phyloP scores from a whole-genome alignment of 805 yeast species.

The Lachancea sp. region DNA sequence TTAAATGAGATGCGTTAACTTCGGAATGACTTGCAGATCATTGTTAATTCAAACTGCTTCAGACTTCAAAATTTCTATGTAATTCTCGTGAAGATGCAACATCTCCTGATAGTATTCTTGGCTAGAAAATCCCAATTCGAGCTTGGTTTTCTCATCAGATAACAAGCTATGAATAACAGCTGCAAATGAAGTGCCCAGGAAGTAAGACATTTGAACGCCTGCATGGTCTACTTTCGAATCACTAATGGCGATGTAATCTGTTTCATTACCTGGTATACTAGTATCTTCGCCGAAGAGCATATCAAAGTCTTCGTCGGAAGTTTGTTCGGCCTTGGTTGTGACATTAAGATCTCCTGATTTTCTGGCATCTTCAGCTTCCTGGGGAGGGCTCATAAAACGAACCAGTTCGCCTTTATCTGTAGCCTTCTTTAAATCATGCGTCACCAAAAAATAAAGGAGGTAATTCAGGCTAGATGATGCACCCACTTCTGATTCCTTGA shows the following conservation, averaged over 20 bases:
- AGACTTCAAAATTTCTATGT: conserved; percentile 7
- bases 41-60: not conserved
- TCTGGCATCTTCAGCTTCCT: conserved; percentile 5
- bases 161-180: conserved; percentile 22
- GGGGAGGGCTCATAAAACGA: conserved; percentile 17
- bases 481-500: conserved; percentile 19
- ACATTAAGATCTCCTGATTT: conserved; percentile 10
- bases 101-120: conserved; percentile 18
- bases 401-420: conserved; percentile 22
- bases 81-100: conserved; percentile 6
- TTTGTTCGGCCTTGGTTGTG: conserved; percentile 12
- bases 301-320: conserved; percentile 32
- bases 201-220: conserved; percentile 8
- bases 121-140: conserved; percentile 12
- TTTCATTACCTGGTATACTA: conserved; percentile 24
- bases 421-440: conserved; percentile 25
- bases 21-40: not conserved
- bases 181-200: conserved; percentile 23
- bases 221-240: conserved; percentile 10
- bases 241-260: not conserved
- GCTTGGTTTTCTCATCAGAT: conserved; percentile 13
- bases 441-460: conserved; percentile 28
- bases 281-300: conserved; percentile 34
- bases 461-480: conserved; percentile 26
- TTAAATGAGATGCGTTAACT: not conserved